These are phyloP conservation scores for Eucalyptus curtisii DNA, from an alignment of 345 rosid genomes.

Conservation along the genomic window DNA sequence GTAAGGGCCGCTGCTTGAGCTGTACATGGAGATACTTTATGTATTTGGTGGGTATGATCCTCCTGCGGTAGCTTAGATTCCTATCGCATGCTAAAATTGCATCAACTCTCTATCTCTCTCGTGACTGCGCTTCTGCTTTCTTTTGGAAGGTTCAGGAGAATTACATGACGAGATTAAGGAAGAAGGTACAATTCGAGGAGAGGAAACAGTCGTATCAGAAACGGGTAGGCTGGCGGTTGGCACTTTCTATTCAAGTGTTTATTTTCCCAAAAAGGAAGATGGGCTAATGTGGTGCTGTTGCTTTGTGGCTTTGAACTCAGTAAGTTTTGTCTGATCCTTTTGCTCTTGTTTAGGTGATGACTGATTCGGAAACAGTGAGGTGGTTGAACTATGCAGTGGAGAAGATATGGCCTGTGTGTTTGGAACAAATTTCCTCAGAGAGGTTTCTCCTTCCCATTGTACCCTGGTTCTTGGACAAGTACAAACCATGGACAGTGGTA, in stretches of 20 bases:
- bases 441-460: constrained; percentile 83
- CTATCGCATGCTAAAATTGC: not conserved
- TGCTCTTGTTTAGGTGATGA: constrained; percentile 38
- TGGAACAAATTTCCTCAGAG: constrained; percentile 88
- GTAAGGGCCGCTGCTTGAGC: not conserved
- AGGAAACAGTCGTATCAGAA: constrained; percentile 24
- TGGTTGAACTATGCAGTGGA: constrained; percentile 88
- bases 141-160: constrained; percentile 53
- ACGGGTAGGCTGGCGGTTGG: constrained; percentile 3
- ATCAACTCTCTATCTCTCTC: not conserved
- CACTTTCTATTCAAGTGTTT: not conserved
- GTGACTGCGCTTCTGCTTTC: not conserved
- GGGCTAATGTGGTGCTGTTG: not conserved
- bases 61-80: not conserved
- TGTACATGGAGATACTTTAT: not conserved
- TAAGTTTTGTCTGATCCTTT: not conserved
- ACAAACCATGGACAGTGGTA: constrained; percentile 97
- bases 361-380: constrained; percentile 81
- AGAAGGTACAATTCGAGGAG: constrained; percentile 27
- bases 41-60: not conserved
- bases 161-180: constrained; percentile 9
- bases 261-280: not conserved
- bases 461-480: constrained; percentile 96
- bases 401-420: constrained; percentile 88
- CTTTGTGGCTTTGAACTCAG: not conserved